These are phyloP conservation scores for Berberis thunbergii DNA, from an alignment of 164 flowering plant genomes.

Conservation along the genomic window DNA sequence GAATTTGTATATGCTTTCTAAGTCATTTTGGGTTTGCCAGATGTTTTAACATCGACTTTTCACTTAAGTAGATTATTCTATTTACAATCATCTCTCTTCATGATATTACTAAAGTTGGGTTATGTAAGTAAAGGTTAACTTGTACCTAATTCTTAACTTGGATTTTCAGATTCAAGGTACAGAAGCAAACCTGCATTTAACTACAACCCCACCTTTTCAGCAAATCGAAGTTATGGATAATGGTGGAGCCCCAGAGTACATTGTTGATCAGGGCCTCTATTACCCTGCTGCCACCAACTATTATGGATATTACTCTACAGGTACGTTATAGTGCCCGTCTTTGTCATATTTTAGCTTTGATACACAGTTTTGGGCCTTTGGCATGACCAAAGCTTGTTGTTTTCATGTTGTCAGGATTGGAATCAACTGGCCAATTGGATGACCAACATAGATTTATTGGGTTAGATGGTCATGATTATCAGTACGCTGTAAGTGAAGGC, in stretches of 20 bases:
- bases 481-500: constrained; percentile 42
- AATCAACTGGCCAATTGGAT: constrained; percentile 70
- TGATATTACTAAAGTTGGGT: neutral
- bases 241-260: constrained; percentile 57
- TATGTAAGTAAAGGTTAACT: neutral
- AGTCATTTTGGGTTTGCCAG: no score
- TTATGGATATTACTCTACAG: constrained; percentile 87
- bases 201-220: constrained; percentile 28
- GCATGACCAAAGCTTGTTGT: neutral
- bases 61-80: neutral
- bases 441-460: constrained; percentile 66
- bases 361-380: neutral
- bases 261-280: constrained; percentile 59
- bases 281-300: constrained; percentile 58
- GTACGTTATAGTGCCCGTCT: constrained; percentile 20
- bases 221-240: constrained; percentile 53
- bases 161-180: constrained; percentile 43
- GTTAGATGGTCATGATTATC: constrained; percentile 68
- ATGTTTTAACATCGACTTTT: no score
- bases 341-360: neutral
- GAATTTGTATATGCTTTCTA: no score
- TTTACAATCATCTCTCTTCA: neutral
- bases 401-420: constrained; percentile 43
- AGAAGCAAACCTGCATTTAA: constrained; percentile 23
- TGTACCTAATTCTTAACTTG: neutral